Percentiles rank a stretch among this genome's conserved stretches.
phyloP scores from a whole-genome alignment of 495 filamentous ascomycete genomes.

The Aspergillus baeticus region DNA sequence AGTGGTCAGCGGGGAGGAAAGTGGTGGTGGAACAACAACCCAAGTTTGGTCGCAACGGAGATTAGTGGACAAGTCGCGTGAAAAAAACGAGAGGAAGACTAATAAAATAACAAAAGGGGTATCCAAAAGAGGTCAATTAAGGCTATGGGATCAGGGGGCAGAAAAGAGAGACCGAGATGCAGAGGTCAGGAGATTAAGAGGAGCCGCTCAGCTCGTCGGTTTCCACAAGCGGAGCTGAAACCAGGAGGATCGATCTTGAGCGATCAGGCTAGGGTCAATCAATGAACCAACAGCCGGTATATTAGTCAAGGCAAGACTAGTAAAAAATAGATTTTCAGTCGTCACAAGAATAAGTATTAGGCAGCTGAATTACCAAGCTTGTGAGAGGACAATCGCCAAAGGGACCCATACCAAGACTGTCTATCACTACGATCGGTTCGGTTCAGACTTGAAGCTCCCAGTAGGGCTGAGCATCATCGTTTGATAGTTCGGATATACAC shows the following conservation, averaged over 20 bases:
- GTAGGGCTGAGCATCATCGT: not conserved
- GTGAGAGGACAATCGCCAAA: not conserved
- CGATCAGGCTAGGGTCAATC: not conserved
- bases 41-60: not conserved
- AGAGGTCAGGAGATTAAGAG: not conserved
- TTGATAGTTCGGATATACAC: too few relatives aligned
- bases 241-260: not conserved
- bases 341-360: too few relatives aligned
- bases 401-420: not conserved
- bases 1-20: not conserved
- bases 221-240: slow-evolving; percentile 1
- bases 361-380: not conserved
- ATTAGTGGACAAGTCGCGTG: not conserved
- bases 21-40: not conserved
- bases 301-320: too few relatives aligned
- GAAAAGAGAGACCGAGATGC: not conserved
- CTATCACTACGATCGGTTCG: not conserved
- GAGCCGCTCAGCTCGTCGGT: not conserved
- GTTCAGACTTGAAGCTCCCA: not conserved
- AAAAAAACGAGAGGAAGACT: not conserved
- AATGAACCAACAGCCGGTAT: not conserved
- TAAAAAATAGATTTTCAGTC: too few relatives aligned
- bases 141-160: not conserved
- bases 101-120: not conserved
- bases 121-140: slow-evolving; percentile 2